Evolutionary conservation across 139 green algal genomes (phyloP), one percentile per base, ranked within the genome.

Genomic region (Yamagishiella unicocca): DNA sequence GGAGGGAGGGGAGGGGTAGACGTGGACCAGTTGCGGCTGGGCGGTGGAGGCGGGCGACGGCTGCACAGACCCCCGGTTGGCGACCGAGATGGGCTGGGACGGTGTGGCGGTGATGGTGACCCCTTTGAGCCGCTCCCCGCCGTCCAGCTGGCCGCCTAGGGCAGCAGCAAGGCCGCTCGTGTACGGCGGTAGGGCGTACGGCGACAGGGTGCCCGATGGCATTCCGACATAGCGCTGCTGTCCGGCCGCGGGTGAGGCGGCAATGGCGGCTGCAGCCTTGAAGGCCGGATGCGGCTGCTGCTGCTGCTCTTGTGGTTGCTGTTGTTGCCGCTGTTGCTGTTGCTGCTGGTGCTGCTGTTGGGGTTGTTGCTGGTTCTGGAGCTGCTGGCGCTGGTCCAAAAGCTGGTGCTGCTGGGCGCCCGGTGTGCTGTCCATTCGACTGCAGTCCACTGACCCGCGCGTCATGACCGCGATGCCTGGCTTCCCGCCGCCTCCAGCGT

Each of bases 321-420:
- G 75, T 2, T 68, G 50, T 31, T 70, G 53, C 75, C 53, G 75
- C 10, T 83, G 75, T 14, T 38, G 53, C 31, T 83, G 74, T 43
- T 82, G 75, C n/a, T 53, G 53, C 50, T 83, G 75, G 17, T 14
- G 42, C 33, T 50, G 75, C 24, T n/a, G 37, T 31, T 54, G 70
- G 6, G 70, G 40, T 22, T 73, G 77, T 29, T 73, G 80, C 33
- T 73, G 54, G 22, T 73, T 62, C 21, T 45, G 68, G 22, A 50
- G 14, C 68, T 46, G 68, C 40, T 37, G 38, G 3, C 19, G 6
- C 40, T 78, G 70, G 17, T 54, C 29, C 40, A 24, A 14, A 53
- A 53, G 31, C 14, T 53, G 75, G 2, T 70, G 75, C 5, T 53
- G 46, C 53, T 31, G 54, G 4, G n/a, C n/a, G 46, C 6, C 55